Evolutionary conservation across 495 filamentous ascomycete genomes (phyloP).

Genomic region (Aspergillus mulundensis): DNA sequence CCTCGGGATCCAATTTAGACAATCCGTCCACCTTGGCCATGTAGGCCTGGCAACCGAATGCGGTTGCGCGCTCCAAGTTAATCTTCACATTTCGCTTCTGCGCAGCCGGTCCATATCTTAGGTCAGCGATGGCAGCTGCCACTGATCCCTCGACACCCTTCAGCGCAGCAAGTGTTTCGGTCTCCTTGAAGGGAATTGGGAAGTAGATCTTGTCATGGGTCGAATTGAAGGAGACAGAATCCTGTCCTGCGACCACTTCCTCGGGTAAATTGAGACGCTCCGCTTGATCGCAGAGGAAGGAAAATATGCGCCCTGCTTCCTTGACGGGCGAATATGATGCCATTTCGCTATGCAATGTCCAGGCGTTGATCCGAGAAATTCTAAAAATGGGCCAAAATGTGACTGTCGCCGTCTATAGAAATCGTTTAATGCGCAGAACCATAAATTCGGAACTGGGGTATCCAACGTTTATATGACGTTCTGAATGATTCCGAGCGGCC

Average conservation of each 20-base stretch:
- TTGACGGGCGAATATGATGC: slow-evolving; percentile 35
- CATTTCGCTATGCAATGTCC: neutral
- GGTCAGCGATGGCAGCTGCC: slow-evolving; percentile 59
- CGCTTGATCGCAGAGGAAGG: slow-evolving; percentile 35
- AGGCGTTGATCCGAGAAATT: neutral
- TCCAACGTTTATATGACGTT: slow-evolving; percentile 4
- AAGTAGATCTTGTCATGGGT: slow-evolving; percentile 46
- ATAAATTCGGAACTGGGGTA: neutral
- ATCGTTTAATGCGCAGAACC: neutral
- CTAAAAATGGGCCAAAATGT: too few species aligned
- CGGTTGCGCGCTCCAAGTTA: slow-evolving; percentile 59
- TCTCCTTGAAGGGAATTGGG: slow-evolving; percentile 68
- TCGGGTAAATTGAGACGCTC: slow-evolving; percentile 36
- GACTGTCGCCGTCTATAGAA: neutral
- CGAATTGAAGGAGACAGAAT: slow-evolving; percentile 39
- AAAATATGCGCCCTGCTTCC: slow-evolving; percentile 43
- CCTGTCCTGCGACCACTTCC: slow-evolving; percentile 31
- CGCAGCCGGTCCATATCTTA: slow-evolving; percentile 41
- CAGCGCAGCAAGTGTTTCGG: slow-evolving; percentile 61
- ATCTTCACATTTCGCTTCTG: slow-evolving; percentile 49
- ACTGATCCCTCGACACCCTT: slow-evolving; percentile 67
- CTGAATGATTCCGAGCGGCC: slow-evolving; percentile 2
- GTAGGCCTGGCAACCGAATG: slow-evolving; percentile 69
- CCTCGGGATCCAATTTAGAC: slow-evolving; percentile 56
- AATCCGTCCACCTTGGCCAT: slow-evolving; percentile 67